Evolutionary conservation across 495 filamentous ascomycete genomes (phyloP), one percentile per base, ranked within the genome.

Genomic region (Hyaloscypha bicolor): DNA sequence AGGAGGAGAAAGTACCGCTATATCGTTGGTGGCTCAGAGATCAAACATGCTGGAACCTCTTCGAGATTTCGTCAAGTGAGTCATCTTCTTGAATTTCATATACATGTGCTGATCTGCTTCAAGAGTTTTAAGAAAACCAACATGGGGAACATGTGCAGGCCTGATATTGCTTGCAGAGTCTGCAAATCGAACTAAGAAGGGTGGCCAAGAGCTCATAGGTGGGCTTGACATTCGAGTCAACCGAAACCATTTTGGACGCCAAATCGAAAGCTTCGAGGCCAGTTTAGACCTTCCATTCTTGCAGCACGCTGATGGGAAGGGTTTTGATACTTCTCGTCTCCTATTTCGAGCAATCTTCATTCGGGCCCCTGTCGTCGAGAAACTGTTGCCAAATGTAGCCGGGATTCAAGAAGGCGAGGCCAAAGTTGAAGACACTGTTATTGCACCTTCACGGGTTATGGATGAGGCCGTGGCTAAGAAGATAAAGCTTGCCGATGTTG

Each of bases 141-240:
- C 90, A 21, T 99, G 95, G 95, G 95, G 95, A 14, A 98, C 95
- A 30, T 99, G 95, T 76, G 95, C 95, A 29, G 95, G 95, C 6
- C 83, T 99, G 64, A 97, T 99, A 69, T 79, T 98, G 45, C 90
- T 99, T 55, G 88, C 93, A 14, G 93, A 97, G 75, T 87, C 90
- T 53, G 96, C 95, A 29, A 94, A 93, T 74, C 84, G 88, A 30
- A 94, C 91, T 3, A 98, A 97, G 75, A 87, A 90, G 66, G 93
- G 93, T 53, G 95, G 95, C 0, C 95, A 98, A 73, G 93, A 97
- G 59, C 85, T 98, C 25, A 92, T 99, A 53, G 95, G 95, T 1
- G 95, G 95, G 12, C 83, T 99, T 31, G 90, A 94, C 73, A 94
- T 99, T 35, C 84, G 91, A 56, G 93, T 99, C 59, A 91, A 94